phyloP scores from a whole-genome alignment of 495 filamentous ascomycete genomes.

The Daldinia caldariorum region DNA sequence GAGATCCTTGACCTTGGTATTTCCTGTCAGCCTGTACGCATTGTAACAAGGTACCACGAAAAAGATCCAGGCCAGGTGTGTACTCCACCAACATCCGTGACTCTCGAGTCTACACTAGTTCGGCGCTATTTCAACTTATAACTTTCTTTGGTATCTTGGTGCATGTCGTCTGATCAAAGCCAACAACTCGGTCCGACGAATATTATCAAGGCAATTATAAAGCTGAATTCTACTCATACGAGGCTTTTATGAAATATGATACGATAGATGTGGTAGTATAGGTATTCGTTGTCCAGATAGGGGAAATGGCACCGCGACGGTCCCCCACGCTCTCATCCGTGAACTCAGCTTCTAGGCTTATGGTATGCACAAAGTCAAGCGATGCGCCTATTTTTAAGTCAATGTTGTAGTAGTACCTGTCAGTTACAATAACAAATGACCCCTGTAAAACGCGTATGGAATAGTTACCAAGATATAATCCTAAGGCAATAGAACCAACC shows the following conservation, averaged over 20 bases:
- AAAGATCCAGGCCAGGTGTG: not conserved
- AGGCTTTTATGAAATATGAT: constrained; percentile 16
- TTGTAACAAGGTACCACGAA: not conserved
- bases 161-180: constrained; percentile 6
- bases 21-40: not conserved
- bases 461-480: too few species aligned
- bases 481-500: too few species aligned
- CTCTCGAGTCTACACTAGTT: constrained; percentile 19
- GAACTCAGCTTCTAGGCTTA: not conserved
- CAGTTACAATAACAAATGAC: too few species aligned
- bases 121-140: constrained; percentile 22
- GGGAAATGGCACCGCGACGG: not conserved
- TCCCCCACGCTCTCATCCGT: not conserved
- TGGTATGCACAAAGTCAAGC: too few species aligned
- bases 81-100: too few species aligned
- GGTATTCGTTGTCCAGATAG: not conserved
- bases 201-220: constrained; percentile 9
- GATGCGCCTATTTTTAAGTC: too few species aligned
- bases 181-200: constrained; percentile 23
- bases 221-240: not conserved
- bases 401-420: too few species aligned
- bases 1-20: not conserved
- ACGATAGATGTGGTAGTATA: not conserved
- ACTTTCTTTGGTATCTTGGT: constrained; percentile 36
- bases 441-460: too few species aligned